Evolutionary conservation across 164 flowering plant genomes (phyloP).

Genomic region (Annona squamosa): DNA sequence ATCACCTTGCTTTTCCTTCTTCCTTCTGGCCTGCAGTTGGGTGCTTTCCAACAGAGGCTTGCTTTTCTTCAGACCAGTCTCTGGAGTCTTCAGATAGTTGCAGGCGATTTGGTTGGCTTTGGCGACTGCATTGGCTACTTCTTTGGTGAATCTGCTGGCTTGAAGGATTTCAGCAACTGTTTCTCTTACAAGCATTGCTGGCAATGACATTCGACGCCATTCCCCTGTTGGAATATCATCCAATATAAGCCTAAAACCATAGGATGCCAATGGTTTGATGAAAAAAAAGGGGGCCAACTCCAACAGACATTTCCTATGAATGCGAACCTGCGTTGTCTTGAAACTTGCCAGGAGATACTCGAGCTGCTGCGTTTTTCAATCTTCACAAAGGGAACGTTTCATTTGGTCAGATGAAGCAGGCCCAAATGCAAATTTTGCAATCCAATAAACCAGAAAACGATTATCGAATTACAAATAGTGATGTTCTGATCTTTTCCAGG

Average conservation of each 20-base stretch:
- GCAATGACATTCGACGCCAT: conserved; percentile 88
- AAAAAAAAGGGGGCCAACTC: neutral
- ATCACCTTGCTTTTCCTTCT: conserved; percentile 54
- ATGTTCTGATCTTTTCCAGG: neutral
- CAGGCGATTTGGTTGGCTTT: conserved; percentile 25
- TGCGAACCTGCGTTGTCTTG: conserved; percentile 18
- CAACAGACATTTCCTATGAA: neutral
- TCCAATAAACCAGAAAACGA: neutral
- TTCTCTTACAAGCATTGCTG: conserved; percentile 89
- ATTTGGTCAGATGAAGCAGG: neutral
- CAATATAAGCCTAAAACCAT: neutral
- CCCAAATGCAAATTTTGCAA: neutral
- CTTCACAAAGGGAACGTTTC: conserved; percentile 20
- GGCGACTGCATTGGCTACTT: conserved; percentile 44
- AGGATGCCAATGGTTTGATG: neutral
- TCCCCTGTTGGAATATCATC: conserved; percentile 38
- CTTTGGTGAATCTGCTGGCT: conserved; percentile 73
- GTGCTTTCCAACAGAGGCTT: conserved; percentile 26
- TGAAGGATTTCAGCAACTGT: conserved; percentile 77
- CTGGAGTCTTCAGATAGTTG: conserved; percentile 78
- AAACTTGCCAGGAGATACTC: conserved; percentile 42
- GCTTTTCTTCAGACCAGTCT: conserved; percentile 25
- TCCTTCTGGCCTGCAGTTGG: conserved; percentile 39
- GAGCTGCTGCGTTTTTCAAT: conserved; percentile 32
- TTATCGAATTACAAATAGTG: neutral